Conservation (phyloP, 805 yeast species). For the Candida coleopterorum region DNA sequence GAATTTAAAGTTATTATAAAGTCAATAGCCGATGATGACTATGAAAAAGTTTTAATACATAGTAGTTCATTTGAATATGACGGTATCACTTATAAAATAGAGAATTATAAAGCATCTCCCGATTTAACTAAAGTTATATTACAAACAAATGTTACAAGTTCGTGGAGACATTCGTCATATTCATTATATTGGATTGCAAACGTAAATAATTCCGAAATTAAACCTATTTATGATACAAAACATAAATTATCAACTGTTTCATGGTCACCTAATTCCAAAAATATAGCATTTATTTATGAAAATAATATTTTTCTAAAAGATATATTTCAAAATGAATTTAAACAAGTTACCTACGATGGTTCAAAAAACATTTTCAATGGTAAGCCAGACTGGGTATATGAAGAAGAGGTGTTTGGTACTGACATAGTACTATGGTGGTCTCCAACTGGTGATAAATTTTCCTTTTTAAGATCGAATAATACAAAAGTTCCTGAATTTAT, state of each 20-base stretch:
- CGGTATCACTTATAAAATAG: constrained; percentile 42
- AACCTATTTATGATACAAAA: constrained; percentile 15
- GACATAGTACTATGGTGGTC: constrained; percentile 73
- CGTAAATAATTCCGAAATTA: constrained; percentile 28
- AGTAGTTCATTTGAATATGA: constrained; percentile 42
- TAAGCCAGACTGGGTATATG: constrained; percentile 80
- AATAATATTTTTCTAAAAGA: constrained; percentile 52
- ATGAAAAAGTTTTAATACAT: constrained; percentile 44
- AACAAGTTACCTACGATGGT: constrained; percentile 49
- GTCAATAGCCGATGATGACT: constrained; percentile 43
- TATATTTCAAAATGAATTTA: constrained; percentile 17
- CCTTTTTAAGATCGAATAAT: constrained; percentile 57
- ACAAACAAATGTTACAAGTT: constrained; percentile 55
- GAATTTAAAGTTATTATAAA: constrained; percentile 50
- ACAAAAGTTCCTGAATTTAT: constrained; percentile 50
- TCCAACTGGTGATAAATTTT: constrained; percentile 52
- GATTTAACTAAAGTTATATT: constrained; percentile 55
- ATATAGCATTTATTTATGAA: constrained; percentile 51
- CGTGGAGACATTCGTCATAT: constrained; percentile 68
- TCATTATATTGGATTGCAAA: constrained; percentile 63
- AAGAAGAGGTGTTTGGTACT: constrained; percentile 63
- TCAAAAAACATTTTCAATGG: constrained; percentile 53
- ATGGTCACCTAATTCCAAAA: constrained; percentile 59
- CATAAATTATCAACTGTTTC: constrained; percentile 45
- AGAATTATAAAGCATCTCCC: constrained; percentile 60